Evolutionary conservation across 2,329 filamentous ascomycete species (phyloP), one percentile per base, ranked within the genome.

Genomic region (Achaetomium macrosporum): DNA sequence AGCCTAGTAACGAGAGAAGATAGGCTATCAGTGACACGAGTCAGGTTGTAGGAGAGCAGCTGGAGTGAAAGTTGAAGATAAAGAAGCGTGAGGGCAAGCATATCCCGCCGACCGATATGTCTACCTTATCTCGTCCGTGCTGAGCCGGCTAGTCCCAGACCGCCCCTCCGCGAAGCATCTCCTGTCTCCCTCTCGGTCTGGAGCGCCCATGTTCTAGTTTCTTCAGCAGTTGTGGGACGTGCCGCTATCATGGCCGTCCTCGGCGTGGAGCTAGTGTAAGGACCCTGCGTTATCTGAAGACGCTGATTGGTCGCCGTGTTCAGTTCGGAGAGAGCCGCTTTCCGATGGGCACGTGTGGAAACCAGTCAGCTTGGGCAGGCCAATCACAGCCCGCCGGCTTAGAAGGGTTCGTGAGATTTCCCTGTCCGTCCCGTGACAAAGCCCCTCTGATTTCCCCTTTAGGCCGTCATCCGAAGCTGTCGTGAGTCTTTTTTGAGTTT

Each of bases 401-500:
- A 7, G n/a, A 31, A 13, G 19, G 19, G 6, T 39, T 20, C 11
- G 6, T 31, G 35, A 20, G 15, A 35, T 19, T 6, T 35, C 33
- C 33, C 33, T 35, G 10, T 35, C 13, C 10, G 25, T 25, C 25
- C 25, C 7, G 25, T 15, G 13, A 15, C 33, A 35, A 35, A 11
- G 10, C 17, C 25, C 33, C 53, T 47, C 44, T 19, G 29, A 25
- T 46, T 57, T 47, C 55, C 55, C 2, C 39, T 55, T 55, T 48
- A 19, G 55, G 53, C 42, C 35, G 51, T 53, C 35, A 51, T 43
- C 42, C 51, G 56, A 57, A 50, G 58, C 43, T 51, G 59, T 60
- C 54, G 50, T 44, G 56, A 53, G 9, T 15, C 11, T 47, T 35
- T 56, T 25, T 4, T 57, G 64, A 66, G 66, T 73, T 74, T 73